phyloP scores from a whole-genome alignment of 345 rosid species.

The Triadica sebifera region DNA sequence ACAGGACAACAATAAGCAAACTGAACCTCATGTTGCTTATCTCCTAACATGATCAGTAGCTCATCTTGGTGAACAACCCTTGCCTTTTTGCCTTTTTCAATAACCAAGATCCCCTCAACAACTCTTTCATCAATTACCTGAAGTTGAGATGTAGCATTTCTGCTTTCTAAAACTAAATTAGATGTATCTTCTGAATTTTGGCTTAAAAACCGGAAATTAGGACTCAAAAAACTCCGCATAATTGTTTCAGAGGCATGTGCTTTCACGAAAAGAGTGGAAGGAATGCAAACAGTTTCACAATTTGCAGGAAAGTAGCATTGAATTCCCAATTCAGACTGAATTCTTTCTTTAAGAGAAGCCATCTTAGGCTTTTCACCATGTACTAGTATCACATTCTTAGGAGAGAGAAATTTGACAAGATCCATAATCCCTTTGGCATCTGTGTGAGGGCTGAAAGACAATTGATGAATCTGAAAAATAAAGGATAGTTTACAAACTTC shows the following conservation, averaged over 20 bases:
- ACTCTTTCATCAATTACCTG: constrained; percentile 63
- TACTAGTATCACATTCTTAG: constrained; percentile 73
- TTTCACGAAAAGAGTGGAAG: constrained; percentile 55
- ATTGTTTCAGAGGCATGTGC: constrained; percentile 66
- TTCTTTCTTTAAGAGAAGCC: constrained; percentile 66
- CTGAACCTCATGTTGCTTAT: constrained; percentile 43
- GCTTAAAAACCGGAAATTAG: constrained; percentile 58
- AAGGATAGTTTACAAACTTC: background rate
- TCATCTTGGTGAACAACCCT: constrained; percentile 76
- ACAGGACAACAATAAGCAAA: constrained; percentile 67
- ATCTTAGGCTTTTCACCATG: constrained; percentile 94
- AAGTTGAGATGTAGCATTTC: constrained; percentile 21
- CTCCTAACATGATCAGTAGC: constrained; percentile 44
- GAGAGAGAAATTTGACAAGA: constrained; percentile 80
- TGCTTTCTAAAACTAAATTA: constrained; percentile 18
- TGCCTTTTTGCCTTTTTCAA: constrained; percentile 52
- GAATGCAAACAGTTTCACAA: constrained; percentile 58
- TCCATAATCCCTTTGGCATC: constrained; percentile 97
- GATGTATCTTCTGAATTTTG: constrained; percentile 27
- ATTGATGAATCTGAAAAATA: constrained; percentile 69
- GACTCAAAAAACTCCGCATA: constrained; percentile 54
- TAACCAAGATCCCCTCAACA: constrained; percentile 53
- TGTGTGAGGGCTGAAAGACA: constrained; percentile 92
- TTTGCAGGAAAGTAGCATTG: constrained; percentile 75
- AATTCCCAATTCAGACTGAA: constrained; percentile 67